A percentile compares a stretch with the other conserved stretches of the same genome.
Conservation (phyloP, 1,284 basidiomycete genomes). For the Cerrena zonata region DNA sequence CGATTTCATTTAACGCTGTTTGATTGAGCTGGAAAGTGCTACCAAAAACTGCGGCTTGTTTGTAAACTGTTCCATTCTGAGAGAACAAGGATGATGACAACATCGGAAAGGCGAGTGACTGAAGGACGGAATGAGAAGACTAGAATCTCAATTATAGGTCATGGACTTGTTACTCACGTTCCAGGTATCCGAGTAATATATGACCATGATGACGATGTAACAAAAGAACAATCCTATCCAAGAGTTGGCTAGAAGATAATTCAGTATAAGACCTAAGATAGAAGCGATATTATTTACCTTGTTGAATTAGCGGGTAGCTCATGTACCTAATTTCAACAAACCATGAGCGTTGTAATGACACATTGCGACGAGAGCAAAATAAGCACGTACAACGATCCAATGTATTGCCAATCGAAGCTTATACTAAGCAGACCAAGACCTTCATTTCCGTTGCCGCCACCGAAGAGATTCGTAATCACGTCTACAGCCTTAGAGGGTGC, state of each 20-base stretch:
- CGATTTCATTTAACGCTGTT: conserved; percentile 48
- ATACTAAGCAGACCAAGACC: conserved; percentile 54
- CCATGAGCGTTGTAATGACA: background rate
- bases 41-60: conserved; percentile 52
- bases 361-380: background rate
- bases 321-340: conserved; percentile 31
- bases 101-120: conserved; percentile 56
- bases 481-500: conserved; percentile 36
- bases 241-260: conserved; percentile 39
- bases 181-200: conserved; percentile 60
- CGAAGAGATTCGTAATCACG: conserved; percentile 59
- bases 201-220: conserved; percentile 48
- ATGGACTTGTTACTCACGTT: conserved; percentile 35
- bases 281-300: conserved; percentile 33
- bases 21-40: conserved; percentile 45
- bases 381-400: conserved; percentile 45
- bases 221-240: conserved; percentile 52
- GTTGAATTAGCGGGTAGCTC: conserved; percentile 47
- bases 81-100: conserved; percentile 59
- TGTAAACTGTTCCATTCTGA: conserved; percentile 48
- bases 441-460: conserved; percentile 57
- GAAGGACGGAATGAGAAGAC: background rate
- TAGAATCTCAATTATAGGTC: conserved; percentile 1
- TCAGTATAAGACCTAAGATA: background rate
- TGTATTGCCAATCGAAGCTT: conserved; percentile 61